These are phyloP conservation scores for Pseudogymnoascus sp. DNA, from an alignment of 2,329 filamentous ascomycete genomes.

Conservation along the genomic window DNA sequence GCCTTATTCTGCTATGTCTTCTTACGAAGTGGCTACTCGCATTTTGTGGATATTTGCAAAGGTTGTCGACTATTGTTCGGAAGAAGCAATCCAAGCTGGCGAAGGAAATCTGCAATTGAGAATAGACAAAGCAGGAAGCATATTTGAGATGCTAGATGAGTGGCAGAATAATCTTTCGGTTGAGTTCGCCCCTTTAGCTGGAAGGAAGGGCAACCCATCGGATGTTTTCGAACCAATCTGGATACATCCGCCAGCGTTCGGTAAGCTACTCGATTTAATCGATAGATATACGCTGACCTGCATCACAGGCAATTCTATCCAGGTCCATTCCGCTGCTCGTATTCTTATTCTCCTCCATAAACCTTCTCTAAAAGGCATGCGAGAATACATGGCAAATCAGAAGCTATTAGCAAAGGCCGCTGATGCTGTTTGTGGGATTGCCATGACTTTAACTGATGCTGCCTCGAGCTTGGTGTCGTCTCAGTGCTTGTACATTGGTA, in stretches of 20 bases:
- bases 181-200: slow-evolving; percentile 34
- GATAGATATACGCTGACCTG: slow-evolving; percentile 20
- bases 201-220: slow-evolving; percentile 16
- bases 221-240: slow-evolving; percentile 39
- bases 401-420: slow-evolving; percentile 37
- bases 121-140: slow-evolving; percentile 36
- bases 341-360: slow-evolving; percentile 45
- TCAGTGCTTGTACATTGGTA: slow-evolving; percentile 34
- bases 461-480: slow-evolving; percentile 36
- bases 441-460: slow-evolving; percentile 34
- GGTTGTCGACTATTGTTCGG: slow-evolving; percentile 48
- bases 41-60: slow-evolving; percentile 47
- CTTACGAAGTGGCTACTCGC: slow-evolving; percentile 44
- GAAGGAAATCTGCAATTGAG: slow-evolving; percentile 33
- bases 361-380: slow-evolving; percentile 40
- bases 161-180: slow-evolving; percentile 30
- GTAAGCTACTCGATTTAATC: slow-evolving; percentile 14
- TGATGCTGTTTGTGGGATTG: slow-evolving; percentile 41
- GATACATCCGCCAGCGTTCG: slow-evolving; percentile 41
- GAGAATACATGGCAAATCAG: slow-evolving; percentile 38
- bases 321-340: slow-evolving; percentile 43
- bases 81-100: slow-evolving; percentile 37
- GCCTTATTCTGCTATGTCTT: slow-evolving; percentile 37
- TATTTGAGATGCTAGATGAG: slow-evolving; percentile 41
- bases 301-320: slow-evolving; percentile 30